A percentile compares a stretch with the other conserved stretches of the same genome.
Conservation (phyloP, 2,329 filamentous ascomycete species). For the Cryphonectria radicalis region DNA sequence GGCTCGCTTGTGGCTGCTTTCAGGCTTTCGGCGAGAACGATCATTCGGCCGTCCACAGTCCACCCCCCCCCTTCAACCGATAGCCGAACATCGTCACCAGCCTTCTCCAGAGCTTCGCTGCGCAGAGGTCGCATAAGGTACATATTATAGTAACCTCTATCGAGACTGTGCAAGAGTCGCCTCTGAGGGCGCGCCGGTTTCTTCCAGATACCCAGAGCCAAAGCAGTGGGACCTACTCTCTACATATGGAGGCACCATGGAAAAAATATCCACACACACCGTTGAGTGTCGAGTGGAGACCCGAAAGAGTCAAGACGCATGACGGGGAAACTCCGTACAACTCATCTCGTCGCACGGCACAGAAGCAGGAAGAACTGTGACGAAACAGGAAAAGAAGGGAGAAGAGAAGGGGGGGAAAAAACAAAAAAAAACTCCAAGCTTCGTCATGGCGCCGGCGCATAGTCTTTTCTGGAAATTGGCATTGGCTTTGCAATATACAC, state of each 20-base stretch:
- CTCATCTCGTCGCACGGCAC: not conserved
- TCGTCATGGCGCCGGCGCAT: not conserved
- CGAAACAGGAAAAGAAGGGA: not conserved
- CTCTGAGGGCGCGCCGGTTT: not conserved
- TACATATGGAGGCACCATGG: not conserved
- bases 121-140: not conserved
- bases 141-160: not conserved
- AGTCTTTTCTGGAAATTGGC: not conserved
- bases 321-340: not conserved
- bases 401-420: not conserved
- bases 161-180: not conserved
- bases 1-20: not conserved
- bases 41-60: not conserved
- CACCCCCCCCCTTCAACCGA: not conserved
- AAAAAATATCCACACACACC: not conserved
- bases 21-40: not conserved
- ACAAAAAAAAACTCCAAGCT: not conserved
- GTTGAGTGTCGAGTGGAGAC: conserved; percentile 1
- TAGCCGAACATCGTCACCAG: not conserved
- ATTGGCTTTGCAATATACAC: not conserved
- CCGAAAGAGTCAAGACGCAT: not conserved
- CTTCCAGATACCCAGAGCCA: not conserved
- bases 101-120: not conserved
- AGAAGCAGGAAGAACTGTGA: not conserved
- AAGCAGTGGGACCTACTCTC: not conserved